Evolutionary conservation across 139 green algal genomes (phyloP), one percentile per base, ranked within the genome.

Genomic region (Diplosphaera chodatii): DNA sequence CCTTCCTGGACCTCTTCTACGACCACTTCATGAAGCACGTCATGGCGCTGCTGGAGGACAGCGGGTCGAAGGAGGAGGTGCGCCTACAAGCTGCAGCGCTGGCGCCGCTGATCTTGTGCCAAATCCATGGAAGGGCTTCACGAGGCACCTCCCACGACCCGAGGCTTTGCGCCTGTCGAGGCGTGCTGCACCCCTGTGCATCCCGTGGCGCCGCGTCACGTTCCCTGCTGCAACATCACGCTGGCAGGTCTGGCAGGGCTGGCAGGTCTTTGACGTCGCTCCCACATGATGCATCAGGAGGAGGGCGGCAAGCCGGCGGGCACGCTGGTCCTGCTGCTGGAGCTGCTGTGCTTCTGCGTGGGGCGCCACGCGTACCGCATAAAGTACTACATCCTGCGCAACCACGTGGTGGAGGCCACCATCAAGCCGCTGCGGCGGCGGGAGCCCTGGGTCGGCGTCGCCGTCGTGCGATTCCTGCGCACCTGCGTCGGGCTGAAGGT

Each of bases 1-100:
- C 86, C 32, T 98, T 99, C 72, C 72, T 98, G 63, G 91, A 98
- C 55, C 48, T 96, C 8, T 99, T 99, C 75, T 99, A 99, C 82
- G 86, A 93, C 20, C 74, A 83, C 20, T 88, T 93, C 81, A 83
- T 97, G 2, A 74, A 81, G 23, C 74, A 79, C 48, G 72, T 96
- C 30, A 66, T 96, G 41, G 64, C 68, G 55, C 65, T 27, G 41
- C 4, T 31, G 25, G 32, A 5, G 32, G 59, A 25, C 59, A 22
- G 59, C 48, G 48, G 48, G 29, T 18, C 66, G 18, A 66, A 75
- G 37, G 31, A 75, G 34, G 28, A 30, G 29, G 74, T 71, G 37
- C 37, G 10, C 37, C n/a, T n/a, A n/a, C n/a, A n/a, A n/a, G n/a
- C n/a, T n/a, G n/a, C n/a, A n/a, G n/a, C n/a, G n/a, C n/a, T n/a